Percentiles rank a stretch among this genome's conserved stretches.
phyloP scores from a whole-genome alignment of 305 asterid species.

The Solanum hybrid region DNA sequence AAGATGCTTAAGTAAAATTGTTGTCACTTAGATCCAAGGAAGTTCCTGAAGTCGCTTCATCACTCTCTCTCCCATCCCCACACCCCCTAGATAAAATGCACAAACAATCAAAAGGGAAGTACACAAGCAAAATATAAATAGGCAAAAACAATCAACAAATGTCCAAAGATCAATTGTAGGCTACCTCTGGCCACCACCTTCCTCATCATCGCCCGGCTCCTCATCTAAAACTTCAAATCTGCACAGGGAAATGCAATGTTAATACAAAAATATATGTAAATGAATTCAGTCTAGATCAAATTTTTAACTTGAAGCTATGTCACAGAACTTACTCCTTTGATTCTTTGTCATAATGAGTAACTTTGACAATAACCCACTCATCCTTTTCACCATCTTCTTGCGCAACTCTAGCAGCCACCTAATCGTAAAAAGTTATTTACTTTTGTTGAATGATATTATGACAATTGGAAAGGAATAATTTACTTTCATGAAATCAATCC shows the following conservation, averaged over 20 bases:
- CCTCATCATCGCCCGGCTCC: slow-evolving; percentile 98
- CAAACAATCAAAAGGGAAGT: neutral
- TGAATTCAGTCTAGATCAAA: neutral
- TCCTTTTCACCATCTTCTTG: slow-evolving; percentile 86
- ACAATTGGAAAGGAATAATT: neutral
- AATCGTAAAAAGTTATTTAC: neutral
- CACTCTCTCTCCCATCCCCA: neutral
- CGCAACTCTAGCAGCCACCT: slow-evolving; percentile 93
- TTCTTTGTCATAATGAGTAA: slow-evolving; percentile 86
- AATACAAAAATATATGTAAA: neutral
- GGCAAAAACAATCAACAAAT: neutral
- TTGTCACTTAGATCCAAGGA: neutral
- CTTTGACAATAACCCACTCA: slow-evolving; percentile 96
- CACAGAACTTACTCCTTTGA: slow-evolving; percentile 59
- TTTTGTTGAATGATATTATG: neutral
- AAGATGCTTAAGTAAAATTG: neutral
- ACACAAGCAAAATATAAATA: neutral
- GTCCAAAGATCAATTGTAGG: neutral
- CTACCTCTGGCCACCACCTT: slow-evolving; percentile 82
- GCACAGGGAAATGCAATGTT: slow-evolving; percentile 4
- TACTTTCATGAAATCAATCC: neutral
- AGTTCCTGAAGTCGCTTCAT: neutral
- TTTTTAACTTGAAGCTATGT: neutral
- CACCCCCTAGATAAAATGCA: neutral
- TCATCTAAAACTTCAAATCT: slow-evolving; percentile 95